These are phyloP conservation scores for Boletus vinaceobasis DNA, from an alignment of 768 basidiomycete species.

Conservation along the genomic window DNA sequence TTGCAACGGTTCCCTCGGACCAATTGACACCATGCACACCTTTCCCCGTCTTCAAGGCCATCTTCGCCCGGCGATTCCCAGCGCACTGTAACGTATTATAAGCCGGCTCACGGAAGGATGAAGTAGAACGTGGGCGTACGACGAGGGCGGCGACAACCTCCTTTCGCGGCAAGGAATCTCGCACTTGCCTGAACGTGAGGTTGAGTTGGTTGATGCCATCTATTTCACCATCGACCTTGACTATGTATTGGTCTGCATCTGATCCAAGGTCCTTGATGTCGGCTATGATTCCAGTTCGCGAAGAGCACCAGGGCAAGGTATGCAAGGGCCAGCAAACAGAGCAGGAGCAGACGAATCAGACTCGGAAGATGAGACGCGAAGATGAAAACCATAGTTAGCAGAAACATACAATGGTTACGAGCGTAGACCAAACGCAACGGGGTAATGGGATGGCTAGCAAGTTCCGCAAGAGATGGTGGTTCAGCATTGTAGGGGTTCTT, in stretches of 20 bases:
- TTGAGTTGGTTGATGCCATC: constrained; percentile 9
- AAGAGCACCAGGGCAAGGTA: background rate
- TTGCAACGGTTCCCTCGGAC: constrained; percentile 68
- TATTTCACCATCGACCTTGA: constrained; percentile 29
- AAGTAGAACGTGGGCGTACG: constrained; percentile 31
- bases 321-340: background rate
- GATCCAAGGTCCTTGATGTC: constrained; percentile 24
- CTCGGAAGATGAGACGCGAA: background rate
- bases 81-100: constrained; percentile 42
- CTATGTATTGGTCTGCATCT: constrained; percentile 17
- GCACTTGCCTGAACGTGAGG: constrained; percentile 21
- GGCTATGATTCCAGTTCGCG: constrained; percentile 14
- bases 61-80: constrained; percentile 64
- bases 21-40: constrained; percentile 57
- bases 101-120: background rate
- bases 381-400: constrained; percentile 18
- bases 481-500: constrained; percentile 68
- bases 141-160: constrained; percentile 54
- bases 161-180: constrained; percentile 13
- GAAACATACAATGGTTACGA: constrained; percentile 66
- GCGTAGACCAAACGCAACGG: constrained; percentile 65
- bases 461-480: constrained; percentile 56
- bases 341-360: background rate
- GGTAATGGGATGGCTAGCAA: constrained; percentile 43
- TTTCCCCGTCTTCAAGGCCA: constrained; percentile 49